Percentiles rank a stretch among this genome's conserved stretches.
Conservation (phyloP, 495 filamentous ascomycete genomes). For the Aspergillus haitiensis region DNA sequence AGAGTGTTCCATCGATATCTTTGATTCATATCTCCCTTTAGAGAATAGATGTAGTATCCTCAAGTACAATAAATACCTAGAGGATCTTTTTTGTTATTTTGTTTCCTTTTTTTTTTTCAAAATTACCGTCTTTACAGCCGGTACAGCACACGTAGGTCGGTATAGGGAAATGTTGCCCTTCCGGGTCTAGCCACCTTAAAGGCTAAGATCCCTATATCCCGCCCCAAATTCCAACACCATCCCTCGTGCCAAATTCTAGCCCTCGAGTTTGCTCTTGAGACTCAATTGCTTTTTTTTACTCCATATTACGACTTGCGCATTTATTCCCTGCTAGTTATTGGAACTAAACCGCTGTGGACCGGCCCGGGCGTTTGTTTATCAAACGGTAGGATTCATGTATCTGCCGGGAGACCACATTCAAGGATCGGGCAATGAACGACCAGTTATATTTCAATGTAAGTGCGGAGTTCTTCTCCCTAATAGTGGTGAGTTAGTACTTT, state of each 20-base stretch:
- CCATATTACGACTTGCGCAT: slow-evolving; percentile 1
- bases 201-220: slow-evolving; percentile 4
- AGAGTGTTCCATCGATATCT: too few species aligned
- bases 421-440: neutral
- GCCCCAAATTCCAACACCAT: neutral
- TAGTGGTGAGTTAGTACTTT: too few species aligned
- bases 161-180: slow-evolving; percentile 3
- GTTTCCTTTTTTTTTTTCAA: neutral
- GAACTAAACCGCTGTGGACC: slow-evolving; percentile 26
- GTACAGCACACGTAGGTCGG: neutral
- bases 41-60: too few species aligned
- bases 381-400: neutral
- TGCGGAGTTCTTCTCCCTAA: too few species aligned
- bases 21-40: too few species aligned
- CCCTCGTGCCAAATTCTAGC: neutral
- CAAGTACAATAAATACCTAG: slow-evolving; percentile 4
- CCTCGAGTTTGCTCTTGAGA: neutral
- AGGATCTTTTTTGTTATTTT: neutral
- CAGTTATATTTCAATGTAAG: neutral
- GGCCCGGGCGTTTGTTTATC: slow-evolving; percentile 21
- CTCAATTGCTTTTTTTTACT: slow-evolving; percentile 2
- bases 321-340: slow-evolving; percentile 23
- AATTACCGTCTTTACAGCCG: neutral
- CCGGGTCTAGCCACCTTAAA: slow-evolving; percentile 3
- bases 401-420: neutral